These are phyloP conservation scores for Xylariaceae sp. DNA, from an alignment of 2,329 filamentous ascomycete species.

Conservation along the genomic window DNA sequence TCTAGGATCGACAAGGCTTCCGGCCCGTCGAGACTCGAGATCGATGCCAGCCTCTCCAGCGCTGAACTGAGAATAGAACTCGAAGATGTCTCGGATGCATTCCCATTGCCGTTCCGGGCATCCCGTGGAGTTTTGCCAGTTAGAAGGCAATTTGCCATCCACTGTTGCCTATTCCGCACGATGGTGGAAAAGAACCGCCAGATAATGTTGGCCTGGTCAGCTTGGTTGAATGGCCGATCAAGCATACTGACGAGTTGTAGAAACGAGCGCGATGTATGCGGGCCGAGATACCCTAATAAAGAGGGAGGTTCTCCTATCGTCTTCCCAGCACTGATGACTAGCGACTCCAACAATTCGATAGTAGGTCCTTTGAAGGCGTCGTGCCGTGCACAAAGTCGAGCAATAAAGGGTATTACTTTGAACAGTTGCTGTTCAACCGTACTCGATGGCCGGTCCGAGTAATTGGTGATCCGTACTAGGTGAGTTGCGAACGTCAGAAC, in stretches of 20 bases:
- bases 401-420: constrained; percentile 71
- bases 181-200: constrained; percentile 87
- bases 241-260: constrained; percentile 72
- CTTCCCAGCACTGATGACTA: constrained; percentile 67
- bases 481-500: constrained; percentile 64
- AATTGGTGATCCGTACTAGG: constrained; percentile 65
- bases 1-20: constrained; percentile 74
- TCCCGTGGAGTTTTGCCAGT: constrained; percentile 83
- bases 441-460: constrained; percentile 58
- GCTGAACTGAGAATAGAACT: constrained; percentile 72
- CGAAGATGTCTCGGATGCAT: constrained; percentile 45
- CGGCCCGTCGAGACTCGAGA: constrained; percentile 59
- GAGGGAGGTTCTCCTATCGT: constrained; percentile 77
- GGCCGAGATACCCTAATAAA: constrained; percentile 82
- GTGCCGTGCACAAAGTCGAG: constrained; percentile 69
- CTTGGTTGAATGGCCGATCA: constrained; percentile 68
- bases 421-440: constrained; percentile 76
- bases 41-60: constrained; percentile 63
- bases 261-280: constrained; percentile 79
- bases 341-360: constrained; percentile 65
- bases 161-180: constrained; percentile 86
- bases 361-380: constrained; percentile 63
- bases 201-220: constrained; percentile 61
- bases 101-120: constrained; percentile 56
- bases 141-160: constrained; percentile 89